phyloP scores from a whole-genome alignment of 2,329 filamentous ascomycete species.

The Dryadomyces quercivorus region DNA sequence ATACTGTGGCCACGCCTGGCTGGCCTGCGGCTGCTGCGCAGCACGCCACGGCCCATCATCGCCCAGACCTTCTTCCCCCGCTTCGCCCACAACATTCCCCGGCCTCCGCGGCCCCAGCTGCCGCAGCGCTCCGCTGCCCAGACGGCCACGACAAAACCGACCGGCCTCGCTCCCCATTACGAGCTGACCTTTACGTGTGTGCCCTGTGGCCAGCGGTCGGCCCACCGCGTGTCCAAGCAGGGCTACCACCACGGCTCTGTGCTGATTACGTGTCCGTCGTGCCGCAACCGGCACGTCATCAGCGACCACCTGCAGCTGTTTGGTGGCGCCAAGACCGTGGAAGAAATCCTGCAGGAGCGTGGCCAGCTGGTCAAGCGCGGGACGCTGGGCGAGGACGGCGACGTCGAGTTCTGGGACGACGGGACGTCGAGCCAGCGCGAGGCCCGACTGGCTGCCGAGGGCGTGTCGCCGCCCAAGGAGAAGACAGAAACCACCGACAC shows the following conservation, averaged over 20 bases:
- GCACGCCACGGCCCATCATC: too few species aligned
- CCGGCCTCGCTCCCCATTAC: conserved; percentile 50
- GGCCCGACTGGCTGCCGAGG: conserved; percentile 12
- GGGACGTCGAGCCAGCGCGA: conserved; percentile 29
- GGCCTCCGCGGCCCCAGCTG: neutral
- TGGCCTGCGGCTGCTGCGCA: too few species aligned
- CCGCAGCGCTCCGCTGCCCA: neutral
- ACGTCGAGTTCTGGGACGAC: conserved; percentile 87
- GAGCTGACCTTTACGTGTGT: conserved; percentile 87
- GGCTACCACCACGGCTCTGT: conserved; percentile 88
- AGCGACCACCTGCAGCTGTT: conserved; percentile 78
- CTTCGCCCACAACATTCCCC: conserved; percentile 5
- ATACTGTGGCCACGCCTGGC: too few species aligned
- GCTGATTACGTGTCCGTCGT: conserved; percentile 76
- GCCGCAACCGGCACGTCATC: conserved; percentile 81
- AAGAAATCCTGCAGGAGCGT: conserved; percentile 65
- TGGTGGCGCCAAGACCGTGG: conserved; percentile 49
- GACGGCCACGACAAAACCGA: neutral
- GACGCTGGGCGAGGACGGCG: conserved; percentile 61
- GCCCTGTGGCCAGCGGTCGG: conserved; percentile 68
- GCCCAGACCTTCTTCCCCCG: too few species aligned
- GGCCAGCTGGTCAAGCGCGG: conserved; percentile 64
- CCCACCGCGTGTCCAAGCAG: conserved; percentile 81
- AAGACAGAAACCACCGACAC: neutral
- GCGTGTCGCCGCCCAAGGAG: conserved; percentile 8